Base-by-base conservation (phyloP, 2,329 filamentous ascomycete species). In the Paracorniculantispora psalliotae region DNA sequence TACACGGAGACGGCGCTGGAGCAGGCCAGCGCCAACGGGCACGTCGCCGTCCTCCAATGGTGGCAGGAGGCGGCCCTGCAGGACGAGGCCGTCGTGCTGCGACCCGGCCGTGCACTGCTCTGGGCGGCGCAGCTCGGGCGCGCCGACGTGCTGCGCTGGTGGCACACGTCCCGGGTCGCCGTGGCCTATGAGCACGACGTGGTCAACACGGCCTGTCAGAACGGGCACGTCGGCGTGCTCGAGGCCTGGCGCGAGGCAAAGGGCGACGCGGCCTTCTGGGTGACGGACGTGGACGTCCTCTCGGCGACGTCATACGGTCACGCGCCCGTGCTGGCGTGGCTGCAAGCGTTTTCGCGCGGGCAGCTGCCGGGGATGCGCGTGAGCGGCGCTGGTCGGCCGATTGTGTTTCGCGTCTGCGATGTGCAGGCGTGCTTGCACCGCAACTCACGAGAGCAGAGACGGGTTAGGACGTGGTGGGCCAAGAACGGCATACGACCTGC, bases 391-490 rank as follows among this genome's bases (percentile, higher is more conserved):
- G 77, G 77, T 62, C 80, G 92, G 65, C 82, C 84, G 55, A 92
- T 97, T 26, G 91, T 96, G 72, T 97, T 96, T 73, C 92, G 93
- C 72, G 96, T 91, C 1, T 96, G 92, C 72, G 92, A 96, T 72
- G 94, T 97, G 62, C 92, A 97, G 71, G 93, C 97, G 74, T 92
- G 92, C 0, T 80, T 97, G 41, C 92, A 97, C 71, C 92, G 96
- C 70, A 90, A 91, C 23, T 83, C 93, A 52, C 83, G 83, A 9
- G 86, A 88, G 57, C 88, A 91, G 62, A 84, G 86, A 63, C 81
- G 82, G 39, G 90, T 96, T 19, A 79, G 90, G 59, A 80, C 82
- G 63, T 97, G 93, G 93, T 97, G 93, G 93, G 88, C 90, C 25
- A 77, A 81, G 63, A 93, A 94, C 65, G 91, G 91, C n/a, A 50